phyloP scores from a whole-genome alignment of 352 stramenopile genomes.

The Pythium vanterpoolii region DNA sequence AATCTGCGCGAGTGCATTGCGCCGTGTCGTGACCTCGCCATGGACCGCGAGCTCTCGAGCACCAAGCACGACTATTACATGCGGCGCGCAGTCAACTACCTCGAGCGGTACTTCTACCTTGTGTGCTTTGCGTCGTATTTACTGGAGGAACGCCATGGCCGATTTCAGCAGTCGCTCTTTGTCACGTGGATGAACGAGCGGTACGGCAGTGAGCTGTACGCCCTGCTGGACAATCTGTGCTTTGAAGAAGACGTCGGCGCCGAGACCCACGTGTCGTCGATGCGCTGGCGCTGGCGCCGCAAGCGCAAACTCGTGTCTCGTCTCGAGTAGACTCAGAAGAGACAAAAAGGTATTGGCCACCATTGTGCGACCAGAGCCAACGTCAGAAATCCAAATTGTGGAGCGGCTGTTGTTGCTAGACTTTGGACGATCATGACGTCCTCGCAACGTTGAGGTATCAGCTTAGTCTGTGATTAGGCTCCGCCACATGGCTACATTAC shows the following conservation, averaged over 20 bases:
- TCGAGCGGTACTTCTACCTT: conserved; percentile 88
- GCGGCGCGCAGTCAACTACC: conserved; percentile 84
- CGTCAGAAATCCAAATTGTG: too few relatives aligned
- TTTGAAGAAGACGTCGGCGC: conserved; percentile 80
- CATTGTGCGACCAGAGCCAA: not conserved
- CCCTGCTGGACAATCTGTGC: conserved; percentile 81
- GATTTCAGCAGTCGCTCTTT: conserved; percentile 62
- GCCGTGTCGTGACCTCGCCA: conserved; percentile 69
- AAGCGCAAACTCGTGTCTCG: conserved; percentile 84
- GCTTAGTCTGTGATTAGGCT: too few relatives aligned
- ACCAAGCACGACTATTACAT: conserved; percentile 81
- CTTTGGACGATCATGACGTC: too few relatives aligned
- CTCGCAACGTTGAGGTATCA: too few relatives aligned
- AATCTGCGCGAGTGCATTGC: conserved; percentile 84
- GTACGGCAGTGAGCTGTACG: conserved; percentile 82
- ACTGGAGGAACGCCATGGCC: conserved; percentile 52
- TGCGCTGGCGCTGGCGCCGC: conserved; percentile 87
- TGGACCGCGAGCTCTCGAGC: conserved; percentile 62
- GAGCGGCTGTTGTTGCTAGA: too few relatives aligned
- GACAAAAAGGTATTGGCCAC: not conserved
- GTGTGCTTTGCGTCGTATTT: conserved; percentile 88
- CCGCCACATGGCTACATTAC: too few relatives aligned
- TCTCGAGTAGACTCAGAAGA: conserved; percentile 36
- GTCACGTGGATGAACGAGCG: conserved; percentile 82
- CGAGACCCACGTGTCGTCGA: conserved; percentile 76